Conservation (phyloP, 2,329 filamentous ascomycete species). For the Hypoxylon sp. region DNA sequence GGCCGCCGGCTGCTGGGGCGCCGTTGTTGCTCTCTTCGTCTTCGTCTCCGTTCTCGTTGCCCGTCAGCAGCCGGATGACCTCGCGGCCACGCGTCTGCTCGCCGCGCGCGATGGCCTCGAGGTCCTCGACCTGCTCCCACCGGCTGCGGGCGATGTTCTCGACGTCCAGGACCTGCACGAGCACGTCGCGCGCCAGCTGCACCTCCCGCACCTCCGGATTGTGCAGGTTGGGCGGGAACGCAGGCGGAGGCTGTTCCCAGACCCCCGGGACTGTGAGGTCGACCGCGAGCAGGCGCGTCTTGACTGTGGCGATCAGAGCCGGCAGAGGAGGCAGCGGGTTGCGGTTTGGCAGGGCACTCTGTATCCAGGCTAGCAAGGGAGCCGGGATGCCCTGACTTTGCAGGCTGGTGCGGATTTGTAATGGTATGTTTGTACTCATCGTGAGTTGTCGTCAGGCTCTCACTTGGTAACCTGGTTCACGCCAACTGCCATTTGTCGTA, state of each 20-base stretch:
- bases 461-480: constrained; percentile 6
- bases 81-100: constrained; percentile 80
- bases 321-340: constrained; percentile 68
- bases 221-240: constrained; percentile 64
- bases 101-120: constrained; percentile 76
- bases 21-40: constrained; percentile 52
- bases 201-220: constrained; percentile 63
- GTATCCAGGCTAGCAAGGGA: constrained; percentile 67
- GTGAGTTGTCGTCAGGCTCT: constrained; percentile 8
- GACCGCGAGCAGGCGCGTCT: constrained; percentile 78
- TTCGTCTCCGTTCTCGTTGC: constrained; percentile 57
- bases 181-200: constrained; percentile 66
- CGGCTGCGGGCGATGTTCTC: constrained; percentile 81
- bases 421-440: constrained; percentile 45
- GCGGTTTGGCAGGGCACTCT: constrained; percentile 64
- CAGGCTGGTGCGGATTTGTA: constrained; percentile 62
- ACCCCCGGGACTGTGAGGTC: constrained; percentile 73
- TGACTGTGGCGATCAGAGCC: constrained; percentile 79
- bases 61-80: constrained; percentile 83
- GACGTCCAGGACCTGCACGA: constrained; percentile 85
- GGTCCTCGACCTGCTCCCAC: constrained; percentile 87
- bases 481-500: constrained; percentile 7
- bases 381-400: constrained; percentile 62
- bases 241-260: constrained; percentile 52
- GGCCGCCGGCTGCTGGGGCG: constrained; percentile 12